Percentiles rank a stretch among this genome's conserved stretches.
Evolutionary conservation across 2,329 filamentous ascomycete genomes (phyloP).

Genomic region (Diaporthe batatas): DNA sequence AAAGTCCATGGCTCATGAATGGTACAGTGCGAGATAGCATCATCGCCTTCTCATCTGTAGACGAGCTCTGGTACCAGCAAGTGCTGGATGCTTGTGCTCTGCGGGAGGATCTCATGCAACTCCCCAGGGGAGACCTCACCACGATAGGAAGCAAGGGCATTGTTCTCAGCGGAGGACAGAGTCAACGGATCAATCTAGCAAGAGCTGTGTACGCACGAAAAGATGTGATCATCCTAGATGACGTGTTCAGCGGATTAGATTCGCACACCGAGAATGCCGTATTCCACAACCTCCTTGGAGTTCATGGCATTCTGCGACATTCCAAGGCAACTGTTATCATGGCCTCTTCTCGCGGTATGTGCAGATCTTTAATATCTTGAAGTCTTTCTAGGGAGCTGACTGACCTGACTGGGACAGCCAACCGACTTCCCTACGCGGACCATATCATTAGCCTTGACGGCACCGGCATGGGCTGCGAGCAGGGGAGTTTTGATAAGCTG

Average conservation of each 20-base stretch:
- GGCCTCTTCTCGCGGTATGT: slow-evolving; percentile 8
- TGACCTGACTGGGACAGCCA: neutral
- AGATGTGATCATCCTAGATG: slow-evolving; percentile 59
- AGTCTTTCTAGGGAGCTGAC: neutral
- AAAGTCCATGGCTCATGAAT: slow-evolving; percentile 46
- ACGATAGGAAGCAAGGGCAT: slow-evolving; percentile 42
- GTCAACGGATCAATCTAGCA: slow-evolving; percentile 51
- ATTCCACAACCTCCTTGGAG: slow-evolving; percentile 57
- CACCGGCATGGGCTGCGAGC: slow-evolving; percentile 14
- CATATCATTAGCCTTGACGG: slow-evolving; percentile 9
- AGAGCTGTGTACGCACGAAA: slow-evolving; percentile 59
- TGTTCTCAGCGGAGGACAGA: slow-evolving; percentile 44
- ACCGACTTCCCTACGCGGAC: slow-evolving; percentile 16
- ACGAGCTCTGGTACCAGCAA: slow-evolving; percentile 42
- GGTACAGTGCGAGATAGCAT: slow-evolving; percentile 44
- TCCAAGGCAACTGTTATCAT: slow-evolving; percentile 52
- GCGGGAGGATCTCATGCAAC: slow-evolving; percentile 34
- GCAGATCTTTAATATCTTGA: neutral
- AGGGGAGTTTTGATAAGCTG: slow-evolving; percentile 16
- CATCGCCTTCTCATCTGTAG: slow-evolving; percentile 35
- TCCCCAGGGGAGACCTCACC: slow-evolving; percentile 40
- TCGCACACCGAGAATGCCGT: slow-evolving; percentile 57
- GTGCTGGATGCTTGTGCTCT: slow-evolving; percentile 38
- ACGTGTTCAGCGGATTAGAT: slow-evolving; percentile 61
- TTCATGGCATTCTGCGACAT: slow-evolving; percentile 56